Base-by-base conservation (phyloP, 208 protist species). In the Trypanosoma scelopori region DNA sequence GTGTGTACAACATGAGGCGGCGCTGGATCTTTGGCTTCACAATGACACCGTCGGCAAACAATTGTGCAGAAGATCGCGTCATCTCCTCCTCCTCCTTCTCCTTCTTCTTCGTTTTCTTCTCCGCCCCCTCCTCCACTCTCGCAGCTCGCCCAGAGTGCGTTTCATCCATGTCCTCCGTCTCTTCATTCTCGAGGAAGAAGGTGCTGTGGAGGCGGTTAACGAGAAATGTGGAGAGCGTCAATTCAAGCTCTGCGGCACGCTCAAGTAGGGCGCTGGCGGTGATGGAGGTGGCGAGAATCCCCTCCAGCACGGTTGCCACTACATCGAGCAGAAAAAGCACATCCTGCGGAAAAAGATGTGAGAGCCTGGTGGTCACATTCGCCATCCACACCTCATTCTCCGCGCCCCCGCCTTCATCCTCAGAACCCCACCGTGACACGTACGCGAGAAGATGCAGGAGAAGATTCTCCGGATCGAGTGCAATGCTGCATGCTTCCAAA, bases 171-270 rank as follows among this genome's bases (percentile, higher is more conserved):
- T 69, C 57, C 15, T 64, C 57, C 16, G 68, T 42, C 27, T 72
- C 25, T 7, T 45, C 32, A 13, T 27, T 46, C 4, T 43, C 43
- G 20, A 49, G 1, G 30, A 71, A 72, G 52, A 71, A 78, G 13
- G n/a, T 20, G 20, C 51, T 59, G 43, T 72, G 45, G 0, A 78
- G 41, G 28, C 55, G n/a, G 47, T 74, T 76, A 32, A 73, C 61
- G 71, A 84, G 41, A 55, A 77, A 22, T 59, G 45, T 37, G 28
- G 68, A 79, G n/a, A 96, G 80, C 18, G 84, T 65, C 56, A 96
- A 32, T 71, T 96, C 87, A 53, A 94, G 69, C 78, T 96, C 83
- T 20, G 84, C 82, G 0, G 79, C 78, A 12, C 76, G 82, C 71
- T 94, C 87, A n/a, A 96, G 68, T 20, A 93, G 53, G 0, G 71